These are phyloP conservation scores for Erodium maritimum DNA, from an alignment of 345 rosid genomes.

Conservation along the genomic window DNA sequence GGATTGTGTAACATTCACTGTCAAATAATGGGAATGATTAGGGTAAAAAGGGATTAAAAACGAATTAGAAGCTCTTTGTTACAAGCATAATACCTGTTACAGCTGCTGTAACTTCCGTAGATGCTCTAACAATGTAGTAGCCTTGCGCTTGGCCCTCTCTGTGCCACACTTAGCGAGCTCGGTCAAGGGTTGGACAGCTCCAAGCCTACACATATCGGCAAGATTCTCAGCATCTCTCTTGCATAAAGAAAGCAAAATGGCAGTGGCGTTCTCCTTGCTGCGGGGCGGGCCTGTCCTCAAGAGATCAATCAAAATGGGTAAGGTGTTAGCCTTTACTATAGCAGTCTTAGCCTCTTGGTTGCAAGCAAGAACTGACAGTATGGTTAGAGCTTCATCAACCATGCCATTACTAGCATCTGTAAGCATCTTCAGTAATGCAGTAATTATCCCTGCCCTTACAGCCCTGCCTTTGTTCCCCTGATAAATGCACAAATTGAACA, in stretches of 20 bases:
- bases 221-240: slow-evolving; percentile 75
- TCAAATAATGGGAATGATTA: slow-evolving; percentile 19
- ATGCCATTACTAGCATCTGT: slow-evolving; percentile 49
- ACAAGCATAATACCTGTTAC: slow-evolving; percentile 13
- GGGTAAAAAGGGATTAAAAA: not conserved
- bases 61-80: slow-evolving; percentile 7
- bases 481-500: slow-evolving; percentile 79
- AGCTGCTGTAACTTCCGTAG: slow-evolving; percentile 38
- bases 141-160: slow-evolving; percentile 81
- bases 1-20: slow-evolving; percentile 8
- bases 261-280: slow-evolving; percentile 71
- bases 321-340: slow-evolving; percentile 47
- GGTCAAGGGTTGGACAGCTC: slow-evolving; percentile 66
- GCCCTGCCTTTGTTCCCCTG: slow-evolving; percentile 87
- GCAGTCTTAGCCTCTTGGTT: slow-evolving; percentile 66
- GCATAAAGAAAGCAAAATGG: slow-evolving; percentile 74
- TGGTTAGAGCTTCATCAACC: slow-evolving; percentile 72
- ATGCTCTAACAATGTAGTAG: slow-evolving; percentile 63
- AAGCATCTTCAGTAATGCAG: slow-evolving; percentile 54
- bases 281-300: slow-evolving; percentile 53
- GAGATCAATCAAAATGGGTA: slow-evolving; percentile 54
- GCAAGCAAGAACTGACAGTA: slow-evolving; percentile 65
- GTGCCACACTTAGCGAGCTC: slow-evolving; percentile 80
- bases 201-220: slow-evolving; percentile 52
- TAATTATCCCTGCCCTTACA: slow-evolving; percentile 64